These are phyloP conservation scores for Linum usitatissimum DNA, from an alignment of 345 rosid genomes.

Conservation along the genomic window DNA sequence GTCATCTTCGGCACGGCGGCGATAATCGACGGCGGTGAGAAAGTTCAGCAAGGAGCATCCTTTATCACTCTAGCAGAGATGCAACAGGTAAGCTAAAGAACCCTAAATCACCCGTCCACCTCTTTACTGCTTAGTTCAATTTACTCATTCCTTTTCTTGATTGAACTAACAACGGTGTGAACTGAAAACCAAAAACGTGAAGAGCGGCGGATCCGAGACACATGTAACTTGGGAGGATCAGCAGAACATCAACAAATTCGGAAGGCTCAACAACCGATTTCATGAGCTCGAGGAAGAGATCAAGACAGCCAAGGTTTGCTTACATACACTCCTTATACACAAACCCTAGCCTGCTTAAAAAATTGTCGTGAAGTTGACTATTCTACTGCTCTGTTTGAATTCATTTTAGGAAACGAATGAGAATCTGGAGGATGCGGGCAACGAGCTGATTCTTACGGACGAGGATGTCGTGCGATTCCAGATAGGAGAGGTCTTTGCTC, in stretches of 20 bases:
- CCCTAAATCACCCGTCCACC: background rate
- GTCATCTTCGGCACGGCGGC: too few relatives aligned
- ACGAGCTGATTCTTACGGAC: slow-evolving; percentile 84
- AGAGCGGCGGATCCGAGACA: slow-evolving; percentile 76
- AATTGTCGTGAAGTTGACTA: background rate
- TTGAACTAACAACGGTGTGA: background rate
- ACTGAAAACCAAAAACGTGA: slow-evolving; percentile 9
- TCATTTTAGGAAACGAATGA: slow-evolving; percentile 61
- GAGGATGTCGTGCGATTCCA: slow-evolving; percentile 81
- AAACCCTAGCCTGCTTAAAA: background rate
- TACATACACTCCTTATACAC: background rate
- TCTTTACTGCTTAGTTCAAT: background rate
- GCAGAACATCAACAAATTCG: slow-evolving; percentile 80
- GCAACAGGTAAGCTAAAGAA: background rate
- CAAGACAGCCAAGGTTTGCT: slow-evolving; percentile 76
- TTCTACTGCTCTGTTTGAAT: background rate
- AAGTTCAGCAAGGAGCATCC: too few relatives aligned
- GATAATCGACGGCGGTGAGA: too few relatives aligned
- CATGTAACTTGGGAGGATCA: slow-evolving; percentile 98
- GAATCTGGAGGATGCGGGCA: slow-evolving; percentile 83
- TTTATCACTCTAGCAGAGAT: background rate
- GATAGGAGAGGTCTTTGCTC: slow-evolving; percentile 88
- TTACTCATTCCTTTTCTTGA: background rate
- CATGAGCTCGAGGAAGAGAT: slow-evolving; percentile 86
- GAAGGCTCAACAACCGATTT: slow-evolving; percentile 69